phyloP scores from a whole-genome alignment of 305 asterid genomes.

The Lippia alba region DNA sequence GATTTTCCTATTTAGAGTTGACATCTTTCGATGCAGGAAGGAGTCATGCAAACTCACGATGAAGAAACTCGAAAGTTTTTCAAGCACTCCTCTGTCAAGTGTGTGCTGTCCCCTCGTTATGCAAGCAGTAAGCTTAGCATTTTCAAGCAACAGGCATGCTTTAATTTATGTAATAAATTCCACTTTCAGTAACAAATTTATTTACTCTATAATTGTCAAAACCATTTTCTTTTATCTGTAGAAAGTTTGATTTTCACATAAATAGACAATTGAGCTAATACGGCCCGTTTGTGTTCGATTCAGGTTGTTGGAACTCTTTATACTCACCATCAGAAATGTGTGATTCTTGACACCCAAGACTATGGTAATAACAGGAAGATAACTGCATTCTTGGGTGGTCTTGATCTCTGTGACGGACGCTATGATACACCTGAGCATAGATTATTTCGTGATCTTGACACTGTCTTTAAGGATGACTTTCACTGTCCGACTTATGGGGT shows the following conservation, averaged over 20 bases:
- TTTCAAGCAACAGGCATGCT: slow-evolving; percentile 96
- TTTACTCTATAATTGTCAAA: background rate
- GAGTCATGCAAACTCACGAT: slow-evolving; percentile 96
- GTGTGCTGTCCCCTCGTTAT: slow-evolving; percentile 91
- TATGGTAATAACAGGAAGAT: slow-evolving; percentile 79
- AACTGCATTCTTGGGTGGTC: slow-evolving; percentile 85
- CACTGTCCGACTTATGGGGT: slow-evolving; percentile 89
- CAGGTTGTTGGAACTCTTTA: slow-evolving; percentile 97
- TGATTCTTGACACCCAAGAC: slow-evolving; percentile 90
- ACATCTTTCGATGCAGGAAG: slow-evolving; percentile 57
- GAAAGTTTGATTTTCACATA: background rate
- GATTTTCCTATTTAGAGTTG: background rate
- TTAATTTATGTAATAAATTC: slow-evolving; percentile 38
- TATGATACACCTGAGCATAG: slow-evolving; percentile 97
- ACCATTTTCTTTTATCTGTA: background rate
- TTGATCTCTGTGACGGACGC: slow-evolving; percentile 94
- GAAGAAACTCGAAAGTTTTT: slow-evolving; percentile 94
- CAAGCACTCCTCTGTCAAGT: slow-evolving; percentile 89
- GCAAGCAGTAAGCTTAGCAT: slow-evolving; percentile 97
- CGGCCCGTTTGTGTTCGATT: slow-evolving; percentile 23
- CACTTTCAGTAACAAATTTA: slow-evolving; percentile 16
- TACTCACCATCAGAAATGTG: slow-evolving; percentile 98
- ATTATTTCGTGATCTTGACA: slow-evolving; percentile 74
- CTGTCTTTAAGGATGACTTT: slow-evolving; percentile 75
- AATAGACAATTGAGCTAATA: background rate